A percentile compares a stretch with the other conserved stretches of the same genome.
Conservation (phyloP, 2,329 filamentous ascomycete species). For the Xylariaceae sp. region DNA sequence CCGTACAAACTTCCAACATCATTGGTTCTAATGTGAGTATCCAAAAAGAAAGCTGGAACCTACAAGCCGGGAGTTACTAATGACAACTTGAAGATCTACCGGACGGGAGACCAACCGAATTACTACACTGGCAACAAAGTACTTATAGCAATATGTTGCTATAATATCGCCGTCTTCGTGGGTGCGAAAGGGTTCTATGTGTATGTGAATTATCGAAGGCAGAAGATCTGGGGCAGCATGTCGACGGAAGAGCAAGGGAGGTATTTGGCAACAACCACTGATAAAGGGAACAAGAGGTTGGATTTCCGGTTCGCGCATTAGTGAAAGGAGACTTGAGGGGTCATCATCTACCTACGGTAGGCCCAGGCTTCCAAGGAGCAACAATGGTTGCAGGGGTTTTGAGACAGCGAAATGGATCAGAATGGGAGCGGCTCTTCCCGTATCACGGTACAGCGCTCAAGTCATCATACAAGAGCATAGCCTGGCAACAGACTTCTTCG, state of each 20-base stretch:
- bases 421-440: no score
- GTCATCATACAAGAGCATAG: no score
- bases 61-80: no score
- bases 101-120: slow-evolving; percentile 43
- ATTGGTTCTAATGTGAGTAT: slow-evolving; percentile 24
- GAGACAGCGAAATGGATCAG: no score
- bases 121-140: slow-evolving; percentile 48
- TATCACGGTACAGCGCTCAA: no score
- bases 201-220: slow-evolving; percentile 36
- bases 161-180: slow-evolving; percentile 43
- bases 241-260: slow-evolving; percentile 36
- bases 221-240: slow-evolving; percentile 39
- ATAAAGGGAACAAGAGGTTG: slow-evolving; percentile 36
- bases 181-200: slow-evolving; percentile 45
- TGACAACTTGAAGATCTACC: no score
- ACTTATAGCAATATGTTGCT: slow-evolving; percentile 40
- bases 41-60: no score
- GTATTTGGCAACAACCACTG: slow-evolving; percentile 38
- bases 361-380: no score
- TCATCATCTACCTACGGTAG: no score
- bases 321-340: no score
- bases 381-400: no score
- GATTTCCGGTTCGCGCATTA: slow-evolving; percentile 37
- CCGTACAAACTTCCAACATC: slow-evolving; percentile 28
- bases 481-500: no score